Conservation (phyloP, 2,329 filamentous ascomycete genomes). For the Trichophyton equinum region DNA sequence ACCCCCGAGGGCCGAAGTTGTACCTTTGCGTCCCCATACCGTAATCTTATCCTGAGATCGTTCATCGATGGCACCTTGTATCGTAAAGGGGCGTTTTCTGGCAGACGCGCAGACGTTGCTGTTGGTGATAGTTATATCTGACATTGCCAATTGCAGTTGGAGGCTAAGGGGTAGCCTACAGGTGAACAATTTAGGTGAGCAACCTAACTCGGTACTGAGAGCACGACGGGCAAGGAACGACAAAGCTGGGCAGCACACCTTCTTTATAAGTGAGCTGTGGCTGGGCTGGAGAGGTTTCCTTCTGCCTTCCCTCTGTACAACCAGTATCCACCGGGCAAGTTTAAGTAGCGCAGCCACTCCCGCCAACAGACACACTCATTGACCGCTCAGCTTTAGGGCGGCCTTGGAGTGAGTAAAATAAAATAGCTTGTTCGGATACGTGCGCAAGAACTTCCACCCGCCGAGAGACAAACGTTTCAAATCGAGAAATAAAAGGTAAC, state of each 20-base stretch:
- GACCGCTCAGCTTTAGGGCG: not conserved
- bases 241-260: not conserved
- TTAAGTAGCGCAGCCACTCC: not conserved
- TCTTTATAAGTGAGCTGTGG: not conserved
- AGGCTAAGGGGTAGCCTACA: not conserved
- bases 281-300: not conserved
- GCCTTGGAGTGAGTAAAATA: not conserved
- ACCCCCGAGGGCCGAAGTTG: not conserved
- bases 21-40: slow-evolving; percentile 1
- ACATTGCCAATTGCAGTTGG: not conserved
- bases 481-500: not conserved
- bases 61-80: not conserved
- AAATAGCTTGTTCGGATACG: not conserved
- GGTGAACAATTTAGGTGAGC: not conserved
- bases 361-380: not conserved
- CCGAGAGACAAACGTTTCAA: not conserved
- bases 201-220: not conserved
- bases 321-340: not conserved
- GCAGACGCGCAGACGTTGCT: not conserved
- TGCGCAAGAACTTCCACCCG: not conserved
- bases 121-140: slow-evolving; percentile 1
- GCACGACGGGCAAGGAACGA: not conserved
- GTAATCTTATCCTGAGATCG: not conserved
- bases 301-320: not conserved
- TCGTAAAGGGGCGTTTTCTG: slow-evolving; percentile 1